Evolutionary conservation across 1,139 yeast species (phyloP), one percentile per base, ranked within the genome.

Genomic region (Yamadazyma mexicana): DNA sequence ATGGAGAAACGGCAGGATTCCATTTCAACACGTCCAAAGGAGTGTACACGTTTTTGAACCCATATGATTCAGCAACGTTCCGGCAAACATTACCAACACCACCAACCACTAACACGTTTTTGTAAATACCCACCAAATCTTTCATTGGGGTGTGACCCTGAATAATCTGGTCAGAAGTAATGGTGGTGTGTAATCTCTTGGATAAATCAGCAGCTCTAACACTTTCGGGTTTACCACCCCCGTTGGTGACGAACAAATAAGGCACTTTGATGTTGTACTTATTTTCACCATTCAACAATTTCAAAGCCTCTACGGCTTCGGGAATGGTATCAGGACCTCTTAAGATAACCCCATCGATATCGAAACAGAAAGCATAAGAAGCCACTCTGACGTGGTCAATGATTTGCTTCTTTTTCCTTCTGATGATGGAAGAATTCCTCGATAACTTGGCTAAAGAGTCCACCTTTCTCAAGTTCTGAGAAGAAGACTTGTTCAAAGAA

Each of bases 101-200:
- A 47, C 95, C 95, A 38, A 87, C 87, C 43, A 87, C 94, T 40
- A 87, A 68, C 5, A 87, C 95, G 45, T 81, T 83, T 43, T 82
- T 66, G 62, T 81, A 81, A 14, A 74, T 70, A 18, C 73, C 75
- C 16, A 82, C 84, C 55, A 87, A 70, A 54, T 83, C 91, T 54
- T 78, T 81, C 94, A 86, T 86, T 31, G 95, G 95, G 1, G 95
- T 87, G 60, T 86, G 95, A 40, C 95, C 94, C 61, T 87, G 95
- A 52, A 87, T 85, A 47, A 87, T 83, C 61, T 87, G 95, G 38
- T 82, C 89, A 27, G 81, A 79, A 6, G 83, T 77, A 42, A 86
- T 78, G 33, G 75, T 75, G 29, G 75, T 65, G n/a, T 72, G 73
- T 49, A 86, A 72, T 45, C 88, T 66, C 37, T 74, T 67, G 27